Evolutionary conservation across 257 asterid species (phyloP), one percentile per base, ranked within the genome.

Genomic region (Leonotis leonurus): DNA sequence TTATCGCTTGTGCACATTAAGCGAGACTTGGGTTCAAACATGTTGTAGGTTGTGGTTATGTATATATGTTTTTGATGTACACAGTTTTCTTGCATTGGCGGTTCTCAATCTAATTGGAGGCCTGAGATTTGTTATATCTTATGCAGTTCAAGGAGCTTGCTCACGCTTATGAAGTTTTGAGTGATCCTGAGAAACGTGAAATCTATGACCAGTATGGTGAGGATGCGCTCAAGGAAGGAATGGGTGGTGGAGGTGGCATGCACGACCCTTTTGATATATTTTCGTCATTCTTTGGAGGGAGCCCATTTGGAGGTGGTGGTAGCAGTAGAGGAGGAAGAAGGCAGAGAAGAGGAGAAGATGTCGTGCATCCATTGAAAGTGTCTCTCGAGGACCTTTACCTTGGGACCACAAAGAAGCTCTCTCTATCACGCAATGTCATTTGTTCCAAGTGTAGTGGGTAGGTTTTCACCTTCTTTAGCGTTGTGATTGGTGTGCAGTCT

Each of bases 221-320:
- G 69, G 86, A 81, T 24, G 86, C 81, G 20, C 81, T 81, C 18
- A 77, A 81, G 67, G 86, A 81, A 69, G 86, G 86, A 74, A 81
- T 77, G 81, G 81, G 79, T 6, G 79, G 81, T 7, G 81, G 81
- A 6, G 79, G 83, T 20, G 83, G 77, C 13, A 71, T 71, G 77
- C 83, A 81, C 1, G 81, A 77, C 32, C 83, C 86, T 16, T 81
- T 81, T 24, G 86, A 77, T 68, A 77, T 81, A 56, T 81, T 81
- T 71, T 69, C 73, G 12, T 75, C 83, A 13, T 77, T 81, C 79
- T 80, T 80, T 30, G 83, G 83, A 8, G 83, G 83, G 13, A 68
- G 75, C 36, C 72, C 76, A 10, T 80, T 76, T 27, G 82, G 80
- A 76, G 82, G 82, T 35, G 84, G 84, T 27, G 32, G 32, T 60